Percentiles rank a stretch among this genome's conserved stretches.
phyloP scores from a whole-genome alignment of 2,329 filamentous ascomycete species.

The Albophoma yamanashiensis region DNA sequence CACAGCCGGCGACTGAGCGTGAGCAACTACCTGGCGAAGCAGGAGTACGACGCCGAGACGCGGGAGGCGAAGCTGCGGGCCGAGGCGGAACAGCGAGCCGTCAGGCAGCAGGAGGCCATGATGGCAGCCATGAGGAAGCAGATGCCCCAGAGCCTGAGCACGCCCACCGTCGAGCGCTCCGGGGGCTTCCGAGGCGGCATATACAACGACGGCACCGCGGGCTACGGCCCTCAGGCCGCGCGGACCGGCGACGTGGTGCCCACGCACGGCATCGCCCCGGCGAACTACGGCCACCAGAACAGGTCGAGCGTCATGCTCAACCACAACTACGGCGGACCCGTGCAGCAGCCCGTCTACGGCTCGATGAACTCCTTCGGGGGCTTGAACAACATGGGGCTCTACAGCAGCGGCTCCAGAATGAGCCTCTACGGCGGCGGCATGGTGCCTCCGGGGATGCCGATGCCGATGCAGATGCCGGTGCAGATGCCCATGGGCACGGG shows the following conservation, averaged over 20 bases:
- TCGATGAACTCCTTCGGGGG: slow-evolving; percentile 10
- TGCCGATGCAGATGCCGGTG: slow-evolving; percentile 2
- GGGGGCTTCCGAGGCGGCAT: slow-evolving; percentile 39
- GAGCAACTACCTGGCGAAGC: slow-evolving; percentile 44
- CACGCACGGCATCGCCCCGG: slow-evolving; percentile 12
- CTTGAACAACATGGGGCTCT: slow-evolving; percentile 7
- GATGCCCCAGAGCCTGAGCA: slow-evolving; percentile 32
- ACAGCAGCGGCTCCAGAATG: slow-evolving; percentile 8
- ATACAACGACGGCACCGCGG: slow-evolving; percentile 44
- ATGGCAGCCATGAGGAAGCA: slow-evolving; percentile 37
- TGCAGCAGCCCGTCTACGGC: slow-evolving; percentile 13
- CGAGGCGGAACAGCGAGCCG: slow-evolving; percentile 24
- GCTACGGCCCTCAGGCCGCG: slow-evolving; percentile 16
- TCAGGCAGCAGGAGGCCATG: slow-evolving; percentile 33
- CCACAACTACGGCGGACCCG: slow-evolving; percentile 14
- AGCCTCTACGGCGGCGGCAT: slow-evolving; percentile 17
- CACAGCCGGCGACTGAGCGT: slow-evolving; percentile 35
- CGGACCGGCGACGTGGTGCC: slow-evolving; percentile 16
- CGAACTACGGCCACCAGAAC: slow-evolving; percentile 11
- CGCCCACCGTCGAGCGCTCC: slow-evolving; percentile 18
- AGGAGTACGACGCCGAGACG: slow-evolving; percentile 27
- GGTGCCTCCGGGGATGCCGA: slow-evolving; percentile 14
- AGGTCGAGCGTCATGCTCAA: slow-evolving; percentile 16
- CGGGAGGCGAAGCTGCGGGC: slow-evolving; percentile 29
- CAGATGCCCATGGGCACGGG: slow-evolving; percentile 13